Evolutionary conservation across 208 protist species (phyloP), one percentile per base, ranked within the genome.

Genomic region (Baffinella frigidus): DNA sequence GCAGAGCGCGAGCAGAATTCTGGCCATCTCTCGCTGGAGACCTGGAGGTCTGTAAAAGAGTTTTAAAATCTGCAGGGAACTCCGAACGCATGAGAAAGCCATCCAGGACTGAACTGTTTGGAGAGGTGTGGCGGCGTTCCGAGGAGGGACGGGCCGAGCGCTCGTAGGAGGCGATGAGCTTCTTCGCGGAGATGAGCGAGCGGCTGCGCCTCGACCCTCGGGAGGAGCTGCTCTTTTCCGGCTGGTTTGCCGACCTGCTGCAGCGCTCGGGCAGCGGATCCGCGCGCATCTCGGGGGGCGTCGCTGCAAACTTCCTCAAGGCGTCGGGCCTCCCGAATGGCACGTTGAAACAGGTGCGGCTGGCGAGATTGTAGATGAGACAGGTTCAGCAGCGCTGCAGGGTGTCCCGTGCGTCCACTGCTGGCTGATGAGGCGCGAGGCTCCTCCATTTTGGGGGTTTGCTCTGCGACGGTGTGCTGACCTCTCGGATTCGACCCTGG

Each of bases 311-410:
- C 0, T 84, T 84, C 39, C 10, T 84, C 41, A 84, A 64, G 74
- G 61, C 45, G 61, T 84, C 74, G 7, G 74, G 38, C 27, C 39
- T 84, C 1, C 39, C 44, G 17, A 45, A 50, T 7, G 41, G 30
- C 41, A 50, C n/a, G 36, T 43, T 84, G 41, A 84, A 84, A n/a
- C 56, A 64, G 56, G 56, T 64, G 56, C 56, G 48, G n/a, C n/a
- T n/a, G n/a, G n/a, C n/a, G n/a, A n/a, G n/a, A n/a, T n/a, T 56
- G 7, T 56, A 24, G 7, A 24, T 56, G 7, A 7, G 56, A 64
- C 3, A 64, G 5, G 5, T n/a, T 64, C 17, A 27, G 17, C 9
- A 64, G 56, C 56, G 24, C 30, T 64, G 2, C 56, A 14, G 2
- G 2, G 9, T 64, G n/a, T n/a, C n/a, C n/a, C n/a, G n/a, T n/a